phyloP scores from a whole-genome alignment of 1,284 basidiomycete genomes.

The Takashimella tepidaria region DNA sequence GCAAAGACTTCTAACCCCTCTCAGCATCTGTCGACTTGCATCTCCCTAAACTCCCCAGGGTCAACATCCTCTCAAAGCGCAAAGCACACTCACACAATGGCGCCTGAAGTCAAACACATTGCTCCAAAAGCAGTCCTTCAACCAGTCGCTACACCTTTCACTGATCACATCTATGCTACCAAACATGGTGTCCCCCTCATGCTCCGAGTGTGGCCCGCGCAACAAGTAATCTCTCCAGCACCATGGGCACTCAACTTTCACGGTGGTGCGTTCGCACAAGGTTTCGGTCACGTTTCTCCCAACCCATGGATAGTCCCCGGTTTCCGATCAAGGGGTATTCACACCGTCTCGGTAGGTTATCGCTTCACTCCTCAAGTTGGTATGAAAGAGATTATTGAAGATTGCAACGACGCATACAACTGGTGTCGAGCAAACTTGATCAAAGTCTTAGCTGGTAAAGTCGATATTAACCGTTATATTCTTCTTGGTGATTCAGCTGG shows the following conservation, averaged over 20 bases:
- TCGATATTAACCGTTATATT: slow-evolving; percentile 23
- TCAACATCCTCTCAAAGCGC: no score
- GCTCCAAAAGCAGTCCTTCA: background rate
- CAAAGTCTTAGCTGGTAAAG: background rate
- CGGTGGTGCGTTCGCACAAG: slow-evolving; percentile 24
- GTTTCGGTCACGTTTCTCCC: slow-evolving; percentile 3
- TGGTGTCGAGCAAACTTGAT: slow-evolving; percentile 14
- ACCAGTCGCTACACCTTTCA: background rate
- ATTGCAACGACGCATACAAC: slow-evolving; percentile 9
- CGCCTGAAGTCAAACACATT: background rate
- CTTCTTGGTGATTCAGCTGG: slow-evolving; percentile 34
- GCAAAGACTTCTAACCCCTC: no score
- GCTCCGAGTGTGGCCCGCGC: slow-evolving; percentile 25
- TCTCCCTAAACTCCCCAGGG: no score
- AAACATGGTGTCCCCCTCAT: slow-evolving; percentile 22
- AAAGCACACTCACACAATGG: no score
- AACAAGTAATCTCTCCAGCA: background rate
- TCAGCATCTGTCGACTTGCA: no score
- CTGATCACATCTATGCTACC: slow-evolving; percentile 24
- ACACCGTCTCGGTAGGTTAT: slow-evolving; percentile 15
- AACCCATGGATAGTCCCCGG: slow-evolving; percentile 18
- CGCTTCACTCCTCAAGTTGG: slow-evolving; percentile 12
- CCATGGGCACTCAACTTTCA: slow-evolving; percentile 28
- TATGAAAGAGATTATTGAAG: slow-evolving; percentile 12
- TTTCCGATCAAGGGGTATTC: slow-evolving; percentile 8